These are phyloP conservation scores for Lotmaria passim DNA, from an alignment of 208 protist genomes.

Conservation along the genomic window DNA sequence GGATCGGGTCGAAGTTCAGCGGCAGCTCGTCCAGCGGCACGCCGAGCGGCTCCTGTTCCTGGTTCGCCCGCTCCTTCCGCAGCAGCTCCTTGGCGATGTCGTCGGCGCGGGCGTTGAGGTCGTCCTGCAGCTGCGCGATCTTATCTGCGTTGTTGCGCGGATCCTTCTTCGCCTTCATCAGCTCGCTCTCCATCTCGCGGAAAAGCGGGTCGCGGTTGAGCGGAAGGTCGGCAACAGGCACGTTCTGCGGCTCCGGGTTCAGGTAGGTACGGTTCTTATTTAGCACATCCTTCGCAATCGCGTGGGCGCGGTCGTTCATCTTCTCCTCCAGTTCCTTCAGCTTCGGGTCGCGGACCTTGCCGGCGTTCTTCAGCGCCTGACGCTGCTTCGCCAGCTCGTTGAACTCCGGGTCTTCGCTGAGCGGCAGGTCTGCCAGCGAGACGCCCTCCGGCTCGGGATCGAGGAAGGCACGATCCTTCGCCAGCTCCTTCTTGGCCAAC, in stretches of 20 bases:
- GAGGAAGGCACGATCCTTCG: constrained; percentile 70
- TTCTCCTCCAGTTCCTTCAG: constrained; percentile 66
- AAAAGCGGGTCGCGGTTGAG: constrained; percentile 79
- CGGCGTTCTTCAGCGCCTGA: constrained; percentile 61
- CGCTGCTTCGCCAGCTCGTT: constrained; percentile 73
- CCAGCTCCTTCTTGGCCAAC: constrained; percentile 58
- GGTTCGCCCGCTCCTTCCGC: constrained; percentile 63
- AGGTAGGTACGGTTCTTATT: constrained; percentile 75
- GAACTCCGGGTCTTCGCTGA: constrained; percentile 68
- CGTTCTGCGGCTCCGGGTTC: constrained; percentile 64
- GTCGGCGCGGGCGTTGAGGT: constrained; percentile 68
- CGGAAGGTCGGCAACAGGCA: constrained; percentile 64
- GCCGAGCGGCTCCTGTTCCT: constrained; percentile 76
- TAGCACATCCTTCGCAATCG: constrained; percentile 64
- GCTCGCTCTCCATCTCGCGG: constrained; percentile 75
- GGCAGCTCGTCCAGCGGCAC: constrained; percentile 70
- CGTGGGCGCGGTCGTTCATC: constrained; percentile 80
- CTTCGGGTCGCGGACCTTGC: constrained; percentile 41
- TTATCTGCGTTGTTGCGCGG: constrained; percentile 55
- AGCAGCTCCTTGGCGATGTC: constrained; percentile 71
- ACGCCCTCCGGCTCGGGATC: constrained; percentile 87
- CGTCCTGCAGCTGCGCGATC: constrained; percentile 68
- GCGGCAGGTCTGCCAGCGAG: constrained; percentile 60
- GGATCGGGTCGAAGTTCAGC: constrained; percentile 69
- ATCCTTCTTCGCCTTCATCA: constrained; percentile 67